Conservation (phyloP, 2,329 filamentous ascomycete species). For the Cladophialophora bantiana region DNA sequence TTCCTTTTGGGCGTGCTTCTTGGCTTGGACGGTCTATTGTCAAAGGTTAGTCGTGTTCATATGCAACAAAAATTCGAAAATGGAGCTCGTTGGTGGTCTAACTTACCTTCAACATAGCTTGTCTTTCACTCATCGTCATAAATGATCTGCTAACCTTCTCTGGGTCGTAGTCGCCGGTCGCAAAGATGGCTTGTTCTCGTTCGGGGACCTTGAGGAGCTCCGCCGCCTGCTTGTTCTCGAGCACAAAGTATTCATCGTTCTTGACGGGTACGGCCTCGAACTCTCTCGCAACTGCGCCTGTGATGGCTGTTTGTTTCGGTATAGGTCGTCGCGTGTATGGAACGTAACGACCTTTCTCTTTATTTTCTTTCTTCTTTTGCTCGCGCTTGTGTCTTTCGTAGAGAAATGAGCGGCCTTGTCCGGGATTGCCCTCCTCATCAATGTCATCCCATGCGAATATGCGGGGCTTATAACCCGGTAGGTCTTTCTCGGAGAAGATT, state of each 20-base stretch:
- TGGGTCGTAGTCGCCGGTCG: constrained; percentile 30
- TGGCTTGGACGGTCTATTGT: constrained; percentile 42
- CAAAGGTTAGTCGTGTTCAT: constrained; percentile 3
- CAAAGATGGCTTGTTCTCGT: constrained; percentile 31
- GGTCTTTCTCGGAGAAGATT: constrained; percentile 91
- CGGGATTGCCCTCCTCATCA: constrained; percentile 52
- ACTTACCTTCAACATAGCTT: constrained; percentile 36
- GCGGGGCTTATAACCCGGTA: constrained; percentile 71
- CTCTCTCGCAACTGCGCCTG: constrained; percentile 76
- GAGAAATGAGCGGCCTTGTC: constrained; percentile 51
- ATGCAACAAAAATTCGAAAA: background rate
- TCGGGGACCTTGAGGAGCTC: constrained; percentile 64
- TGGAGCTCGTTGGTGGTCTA: background rate
- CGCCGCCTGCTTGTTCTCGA: constrained; percentile 66
- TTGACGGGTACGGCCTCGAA: constrained; percentile 75
- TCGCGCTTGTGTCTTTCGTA: constrained; percentile 56
- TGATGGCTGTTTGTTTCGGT: constrained; percentile 80
- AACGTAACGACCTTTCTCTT: constrained; percentile 63
- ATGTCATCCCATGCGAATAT: constrained; percentile 48
- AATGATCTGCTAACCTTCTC: constrained; percentile 31
- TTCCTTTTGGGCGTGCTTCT: constrained; percentile 62
- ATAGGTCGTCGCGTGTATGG: constrained; percentile 68
- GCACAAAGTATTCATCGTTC: constrained; percentile 71
- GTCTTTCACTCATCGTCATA: constrained; percentile 31
- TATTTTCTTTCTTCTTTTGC: constrained; percentile 53